phyloP scores from a whole-genome alignment of 2,329 filamentous ascomycete species.

The Monilinia vaccinii-corymbosi region DNA sequence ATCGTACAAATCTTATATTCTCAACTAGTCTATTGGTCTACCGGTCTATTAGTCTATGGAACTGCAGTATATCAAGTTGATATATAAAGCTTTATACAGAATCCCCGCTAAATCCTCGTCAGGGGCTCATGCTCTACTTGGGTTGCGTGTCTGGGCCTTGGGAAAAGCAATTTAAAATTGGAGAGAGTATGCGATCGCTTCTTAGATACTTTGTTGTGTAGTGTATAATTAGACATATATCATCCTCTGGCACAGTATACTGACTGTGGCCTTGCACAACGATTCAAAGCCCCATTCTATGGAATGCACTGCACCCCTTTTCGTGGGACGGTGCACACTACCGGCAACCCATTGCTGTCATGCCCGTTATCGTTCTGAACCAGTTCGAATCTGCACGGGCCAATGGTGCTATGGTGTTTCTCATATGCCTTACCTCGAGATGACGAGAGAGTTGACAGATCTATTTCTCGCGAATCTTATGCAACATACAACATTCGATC shows the following conservation, averaged over 20 bases:
- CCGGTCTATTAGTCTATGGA: not conserved
- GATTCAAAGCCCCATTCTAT: not conserved
- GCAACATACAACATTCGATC: not conserved
- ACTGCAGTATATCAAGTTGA: not conserved
- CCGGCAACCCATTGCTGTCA: slow-evolving; percentile 1
- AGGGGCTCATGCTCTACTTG: not conserved
- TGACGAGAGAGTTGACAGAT: slow-evolving; percentile 5
- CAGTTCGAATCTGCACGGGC: slow-evolving; percentile 1
- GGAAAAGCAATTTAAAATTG: not conserved
- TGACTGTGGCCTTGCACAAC: not conserved
- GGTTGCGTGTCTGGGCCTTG: not conserved
- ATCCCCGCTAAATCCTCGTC: not conserved
- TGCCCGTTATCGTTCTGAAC: slow-evolving; percentile 5
- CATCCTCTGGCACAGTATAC: not conserved
- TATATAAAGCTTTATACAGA: not conserved
- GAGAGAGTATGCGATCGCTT: not conserved
- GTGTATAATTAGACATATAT: not conserved
- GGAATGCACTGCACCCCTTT: not conserved
- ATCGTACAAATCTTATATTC: not conserved
- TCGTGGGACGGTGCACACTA: not conserved
- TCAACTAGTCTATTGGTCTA: not conserved
- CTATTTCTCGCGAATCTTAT: slow-evolving; percentile 11
- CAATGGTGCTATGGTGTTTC: not conserved
- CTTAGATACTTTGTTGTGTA: not conserved
- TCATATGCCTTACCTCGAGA: not conserved